A percentile compares a stretch with the other conserved stretches of the same genome.
These are phyloP conservation scores for Sporothrix brasiliensis DNA, from an alignment of 2,329 filamentous ascomycete species.

Conservation along the genomic window DNA sequence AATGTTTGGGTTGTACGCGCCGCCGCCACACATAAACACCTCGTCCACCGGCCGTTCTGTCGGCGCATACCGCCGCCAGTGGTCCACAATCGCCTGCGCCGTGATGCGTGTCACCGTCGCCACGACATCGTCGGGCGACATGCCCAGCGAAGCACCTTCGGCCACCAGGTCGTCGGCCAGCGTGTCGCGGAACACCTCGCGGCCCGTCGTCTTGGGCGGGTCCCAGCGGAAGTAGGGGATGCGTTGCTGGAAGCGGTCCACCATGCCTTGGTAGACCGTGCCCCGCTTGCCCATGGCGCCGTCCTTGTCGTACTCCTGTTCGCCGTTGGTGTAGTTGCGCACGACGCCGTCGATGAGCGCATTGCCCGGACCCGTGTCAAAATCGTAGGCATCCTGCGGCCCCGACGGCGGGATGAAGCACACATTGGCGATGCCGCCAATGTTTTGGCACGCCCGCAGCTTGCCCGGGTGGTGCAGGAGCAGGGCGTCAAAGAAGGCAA, in stretches of 20 bases:
- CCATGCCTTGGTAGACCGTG: conserved; percentile 54
- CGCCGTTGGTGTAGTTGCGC: conserved; percentile 56
- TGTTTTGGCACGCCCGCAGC: conserved; percentile 62
- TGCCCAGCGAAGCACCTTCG: conserved; percentile 49
- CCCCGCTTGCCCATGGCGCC: conserved; percentile 55
- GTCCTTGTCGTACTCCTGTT: conserved; percentile 55
- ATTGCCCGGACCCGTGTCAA: conserved; percentile 61
- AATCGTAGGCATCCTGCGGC: conserved; percentile 50
- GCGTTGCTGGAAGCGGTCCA: conserved; percentile 53
- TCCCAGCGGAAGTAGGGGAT: conserved; percentile 55
- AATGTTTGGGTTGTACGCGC: conserved; percentile 62
- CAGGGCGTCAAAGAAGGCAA: conserved; percentile 60
- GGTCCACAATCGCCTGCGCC: conserved; percentile 58
- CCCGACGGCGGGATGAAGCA: conserved; percentile 60
- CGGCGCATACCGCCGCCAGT: conserved; percentile 53
- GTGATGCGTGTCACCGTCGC: conserved; percentile 64
- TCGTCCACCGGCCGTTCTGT: conserved; percentile 49
- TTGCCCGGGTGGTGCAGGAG: conserved; percentile 60
- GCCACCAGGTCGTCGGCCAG: conserved; percentile 56
- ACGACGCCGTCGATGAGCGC: conserved; percentile 60
- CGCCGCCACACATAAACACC: conserved; percentile 64
- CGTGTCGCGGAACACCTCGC: conserved; percentile 65
- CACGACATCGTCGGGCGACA: conserved; percentile 56
- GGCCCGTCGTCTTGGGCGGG: conserved; percentile 61
- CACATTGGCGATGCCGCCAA: conserved; percentile 63